Conservation (phyloP, 2,329 filamentous ascomycete genomes). For the Aspergillus nomiae region DNA sequence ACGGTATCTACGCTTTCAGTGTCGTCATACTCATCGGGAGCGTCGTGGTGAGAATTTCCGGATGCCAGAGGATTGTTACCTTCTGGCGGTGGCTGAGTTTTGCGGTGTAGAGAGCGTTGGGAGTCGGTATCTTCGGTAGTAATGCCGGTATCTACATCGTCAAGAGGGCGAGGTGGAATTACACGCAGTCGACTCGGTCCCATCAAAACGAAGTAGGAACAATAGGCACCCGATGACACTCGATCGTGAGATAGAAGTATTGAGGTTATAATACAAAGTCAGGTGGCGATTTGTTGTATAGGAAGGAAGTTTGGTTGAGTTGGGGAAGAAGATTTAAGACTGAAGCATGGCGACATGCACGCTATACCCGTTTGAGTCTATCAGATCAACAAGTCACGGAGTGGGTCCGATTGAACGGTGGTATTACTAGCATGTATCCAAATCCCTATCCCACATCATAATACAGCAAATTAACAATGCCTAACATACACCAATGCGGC, state of each 20-base stretch:
- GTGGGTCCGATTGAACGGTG: neutral
- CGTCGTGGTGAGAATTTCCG: neutral
- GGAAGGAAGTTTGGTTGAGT: neutral
- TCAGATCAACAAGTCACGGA: neutral
- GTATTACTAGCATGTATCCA: slow-evolving; percentile 2
- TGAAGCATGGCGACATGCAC: neutral
- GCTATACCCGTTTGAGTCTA: slow-evolving; percentile 10
- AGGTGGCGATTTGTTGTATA: neutral
- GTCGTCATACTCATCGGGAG: slow-evolving; percentile 15
- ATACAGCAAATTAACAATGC: slow-evolving; percentile 1
- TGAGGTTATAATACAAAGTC: neutral
- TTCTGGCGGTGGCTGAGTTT: neutral
- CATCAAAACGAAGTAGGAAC: slow-evolving; percentile 13
- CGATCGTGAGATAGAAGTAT: neutral
- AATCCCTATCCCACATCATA: slow-evolving; percentile 1
- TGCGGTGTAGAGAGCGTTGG: slow-evolving; percentile 1
- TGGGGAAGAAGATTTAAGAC: neutral
- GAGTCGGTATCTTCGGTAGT: slow-evolving; percentile 6
- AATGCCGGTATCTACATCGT: slow-evolving; percentile 17
- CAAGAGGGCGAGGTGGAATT: slow-evolving; percentile 1
- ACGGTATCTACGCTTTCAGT: slow-evolving; percentile 21
- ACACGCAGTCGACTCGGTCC: slow-evolving; percentile 11
- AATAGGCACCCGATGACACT: neutral
- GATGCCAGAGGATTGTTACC: neutral
- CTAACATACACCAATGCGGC: slow-evolving; percentile 11